Evolutionary conservation across 1,284 basidiomycete species (phyloP).

Genomic region (Malassezia brasiliensis): DNA sequence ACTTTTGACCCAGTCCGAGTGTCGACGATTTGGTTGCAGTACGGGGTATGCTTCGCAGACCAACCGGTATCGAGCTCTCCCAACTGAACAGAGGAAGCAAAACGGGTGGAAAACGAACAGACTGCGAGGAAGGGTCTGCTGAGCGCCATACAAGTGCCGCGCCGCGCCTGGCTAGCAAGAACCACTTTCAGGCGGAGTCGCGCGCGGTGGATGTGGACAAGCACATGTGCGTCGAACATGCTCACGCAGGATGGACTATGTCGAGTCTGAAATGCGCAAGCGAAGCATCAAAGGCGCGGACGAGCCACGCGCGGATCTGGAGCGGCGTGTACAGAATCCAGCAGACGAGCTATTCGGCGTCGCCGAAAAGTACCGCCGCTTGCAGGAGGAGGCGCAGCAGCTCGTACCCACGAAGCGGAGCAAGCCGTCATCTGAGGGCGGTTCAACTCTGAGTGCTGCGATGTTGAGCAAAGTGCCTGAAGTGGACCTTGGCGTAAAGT

Average conservation of each 20-base stretch:
- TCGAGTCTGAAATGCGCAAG: slow-evolving; percentile 8
- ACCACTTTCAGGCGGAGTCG: background rate
- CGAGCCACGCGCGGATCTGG: background rate
- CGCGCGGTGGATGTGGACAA: background rate
- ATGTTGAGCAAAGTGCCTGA: slow-evolving; percentile 9
- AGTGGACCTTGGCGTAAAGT: slow-evolving; percentile 9
- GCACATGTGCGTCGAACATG: background rate
- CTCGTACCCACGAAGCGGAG: background rate
- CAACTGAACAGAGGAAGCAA: background rate
- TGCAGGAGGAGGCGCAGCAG: background rate
- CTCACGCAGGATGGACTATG: background rate
- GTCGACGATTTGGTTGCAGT: slow-evolving; percentile 5
- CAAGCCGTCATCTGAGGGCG: background rate
- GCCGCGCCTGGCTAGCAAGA: background rate
- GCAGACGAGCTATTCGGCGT: background rate
- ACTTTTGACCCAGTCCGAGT: background rate
- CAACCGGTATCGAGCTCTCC: background rate
- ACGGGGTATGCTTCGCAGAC: slow-evolving; percentile 1
- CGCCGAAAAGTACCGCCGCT: slow-evolving; percentile 1
- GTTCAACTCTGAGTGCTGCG: background rate
- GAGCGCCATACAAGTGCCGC: background rate
- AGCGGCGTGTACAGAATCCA: background rate
- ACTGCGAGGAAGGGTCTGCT: background rate
- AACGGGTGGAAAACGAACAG: background rate
- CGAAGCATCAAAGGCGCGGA: background rate